These are phyloP conservation scores for Rhizopogon vinicolor DNA, from an alignment of 768 basidiomycete genomes.

Conservation along the genomic window DNA sequence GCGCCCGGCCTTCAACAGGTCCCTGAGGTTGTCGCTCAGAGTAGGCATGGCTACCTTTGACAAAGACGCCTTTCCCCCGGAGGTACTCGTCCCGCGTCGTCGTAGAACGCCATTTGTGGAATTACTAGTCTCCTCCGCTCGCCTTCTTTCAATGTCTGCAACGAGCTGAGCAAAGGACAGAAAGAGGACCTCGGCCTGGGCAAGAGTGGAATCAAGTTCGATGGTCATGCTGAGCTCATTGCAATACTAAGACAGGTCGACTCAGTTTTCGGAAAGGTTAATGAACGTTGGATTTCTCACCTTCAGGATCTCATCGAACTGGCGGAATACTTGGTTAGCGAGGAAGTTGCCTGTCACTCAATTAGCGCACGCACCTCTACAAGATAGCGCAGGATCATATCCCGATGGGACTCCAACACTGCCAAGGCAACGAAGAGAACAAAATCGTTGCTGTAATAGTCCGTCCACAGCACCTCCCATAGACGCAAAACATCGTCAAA, in stretches of 20 bases:
- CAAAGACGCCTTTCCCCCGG: constrained; percentile 2
- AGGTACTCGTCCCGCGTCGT: constrained; percentile 23
- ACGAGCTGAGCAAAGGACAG: constrained; percentile 86
- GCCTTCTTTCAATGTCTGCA: constrained; percentile 82
- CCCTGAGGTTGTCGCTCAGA: constrained; percentile 60
- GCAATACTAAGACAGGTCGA: constrained; percentile 57
- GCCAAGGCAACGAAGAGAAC: constrained; percentile 94
- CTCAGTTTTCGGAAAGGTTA: not conserved
- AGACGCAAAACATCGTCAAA: constrained; percentile 86
- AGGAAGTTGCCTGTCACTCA: not conserved
- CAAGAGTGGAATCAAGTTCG: constrained; percentile 91
- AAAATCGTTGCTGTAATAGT: constrained; percentile 84
- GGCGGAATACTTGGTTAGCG: constrained; percentile 1
- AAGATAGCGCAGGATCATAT: constrained; percentile 92
- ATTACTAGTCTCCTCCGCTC: constrained; percentile 45
- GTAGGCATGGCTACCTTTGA: constrained; percentile 38
- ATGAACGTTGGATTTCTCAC: constrained; percentile 26
- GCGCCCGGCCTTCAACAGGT: constrained; percentile 48
- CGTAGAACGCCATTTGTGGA: constrained; percentile 25
- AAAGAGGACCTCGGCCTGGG: constrained; percentile 96
- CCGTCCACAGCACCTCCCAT: constrained; percentile 95
- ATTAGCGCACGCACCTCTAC: constrained; percentile 61
- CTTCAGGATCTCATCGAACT: constrained; percentile 84
- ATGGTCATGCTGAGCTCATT: constrained; percentile 96
- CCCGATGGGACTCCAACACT: constrained; percentile 90